Evolutionary conservation across 108 stramenopile genomes (phyloP), one percentile per base, ranked within the genome.

Genomic region (Cyclotella choctawhatcheeana): DNA sequence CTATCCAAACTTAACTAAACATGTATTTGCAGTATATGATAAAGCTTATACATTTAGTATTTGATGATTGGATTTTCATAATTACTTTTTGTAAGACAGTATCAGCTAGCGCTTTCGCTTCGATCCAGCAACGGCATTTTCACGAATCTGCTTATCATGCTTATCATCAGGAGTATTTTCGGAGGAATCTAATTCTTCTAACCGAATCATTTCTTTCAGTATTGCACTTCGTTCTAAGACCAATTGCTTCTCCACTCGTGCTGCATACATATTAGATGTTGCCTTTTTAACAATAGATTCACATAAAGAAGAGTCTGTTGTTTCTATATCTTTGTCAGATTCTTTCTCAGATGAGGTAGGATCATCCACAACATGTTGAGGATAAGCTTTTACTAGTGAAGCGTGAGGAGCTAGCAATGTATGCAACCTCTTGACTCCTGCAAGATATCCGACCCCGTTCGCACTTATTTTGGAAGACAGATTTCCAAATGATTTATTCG

Each of bases 191-290:
- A 44, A n/a, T n/a, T 69, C 63, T 61, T 80, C 74, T 68, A 75
- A 62, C 0, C 69, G 74, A 25, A 80, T 69, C 79, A 80, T 80
- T 64, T 80, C 74, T 45, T 58, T 54, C 61, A 80, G 64, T 44
- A 80, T 64, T 2, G 74, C 79, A 20, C 79, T 68, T 47, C 74
- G 24, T 58, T 80, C 79, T 27, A 75, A 31, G n/a, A 74, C 79
- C 52, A 80, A 47, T 26, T 74, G 48, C 22, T 56, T 69, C 34
- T 80, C 74, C 29, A 80, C 79, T 10, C 74, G 60, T 17, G 59
- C 79, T 21, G 79, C 79, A 32, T 74, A 75, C 79, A 80, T 75
- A 30, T 80, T 80, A 27, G 69, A 80, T 24, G 79, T 71, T 12
- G 64, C 77, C 34, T 51, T 48, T 32, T 66, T 55, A 14, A 78